These are phyloP conservation scores for Saccharomyces jurei DNA, from an alignment of 805 yeast species.

Conservation along the genomic window DNA sequence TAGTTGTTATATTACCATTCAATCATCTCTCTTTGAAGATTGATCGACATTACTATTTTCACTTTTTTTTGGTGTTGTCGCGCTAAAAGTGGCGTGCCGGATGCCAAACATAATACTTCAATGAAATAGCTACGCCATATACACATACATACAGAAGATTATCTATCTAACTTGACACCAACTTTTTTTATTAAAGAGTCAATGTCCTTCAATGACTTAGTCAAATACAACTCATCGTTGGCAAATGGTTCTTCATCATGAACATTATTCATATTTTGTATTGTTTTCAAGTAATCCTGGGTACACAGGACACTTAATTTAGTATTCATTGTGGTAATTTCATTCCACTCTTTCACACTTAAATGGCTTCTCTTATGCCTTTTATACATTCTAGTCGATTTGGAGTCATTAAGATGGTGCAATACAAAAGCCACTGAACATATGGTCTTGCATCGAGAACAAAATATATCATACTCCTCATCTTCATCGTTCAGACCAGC, in stretches of 20 bases:
- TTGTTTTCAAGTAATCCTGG: conserved; percentile 8
- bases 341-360: conserved; percentile 10
- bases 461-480: conserved; percentile 28
- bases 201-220: not conserved
- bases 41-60: not conserved
- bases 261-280: conserved; percentile 3
- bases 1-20: not conserved
- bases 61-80: not conserved
- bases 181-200: not conserved
- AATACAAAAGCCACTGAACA: conserved; percentile 33
- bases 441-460: conserved; percentile 32
- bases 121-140: not conserved
- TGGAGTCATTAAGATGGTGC: conserved; percentile 5
- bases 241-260: conserved; percentile 5
- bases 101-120: not conserved
- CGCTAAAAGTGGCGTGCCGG: not conserved
- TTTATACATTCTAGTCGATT: conserved; percentile 8
- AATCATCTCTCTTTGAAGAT: not conserved
- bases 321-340: conserved; percentile 3
- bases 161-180: not conserved
- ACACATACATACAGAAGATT: not conserved
- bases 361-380: conserved; percentile 13
- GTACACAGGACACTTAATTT: conserved; percentile 7
- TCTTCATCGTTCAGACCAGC: conserved; percentile 8
- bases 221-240: conserved; percentile 11